phyloP scores from a whole-genome alignment of 805 yeast species.

The Saccharomycopsis babjevae region DNA sequence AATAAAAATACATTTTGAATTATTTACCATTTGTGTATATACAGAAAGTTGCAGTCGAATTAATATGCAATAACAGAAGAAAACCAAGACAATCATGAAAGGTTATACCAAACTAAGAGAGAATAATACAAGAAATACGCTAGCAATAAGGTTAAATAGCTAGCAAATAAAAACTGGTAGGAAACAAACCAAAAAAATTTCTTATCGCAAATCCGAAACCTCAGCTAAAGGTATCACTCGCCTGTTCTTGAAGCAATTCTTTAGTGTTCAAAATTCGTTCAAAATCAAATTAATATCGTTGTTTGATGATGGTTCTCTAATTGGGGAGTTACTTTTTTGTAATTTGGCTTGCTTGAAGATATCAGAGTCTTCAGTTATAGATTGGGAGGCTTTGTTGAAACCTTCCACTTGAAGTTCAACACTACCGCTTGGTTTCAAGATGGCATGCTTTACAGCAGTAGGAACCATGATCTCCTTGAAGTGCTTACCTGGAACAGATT shows the following conservation, averaged over 20 bases:
- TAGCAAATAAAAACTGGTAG: no score
- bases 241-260: not conserved
- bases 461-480: conserved; percentile 36
- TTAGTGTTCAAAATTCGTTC: not conserved
- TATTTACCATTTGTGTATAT: not conserved
- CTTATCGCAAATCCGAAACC: no score
- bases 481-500: conserved; percentile 30
- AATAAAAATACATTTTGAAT: not conserved
- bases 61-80: not conserved
- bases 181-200: no score
- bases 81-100: not conserved
- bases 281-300: not conserved
- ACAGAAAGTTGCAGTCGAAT: not conserved
- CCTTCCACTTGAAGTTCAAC: conserved; percentile 21
- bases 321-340: not conserved
- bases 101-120: not conserved
- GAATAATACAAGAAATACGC: not conserved
- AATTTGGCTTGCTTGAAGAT: not conserved
- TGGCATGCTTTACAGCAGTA: conserved; percentile 30
- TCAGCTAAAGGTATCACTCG: no score
- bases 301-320: not conserved
- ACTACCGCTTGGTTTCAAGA: conserved; percentile 30
- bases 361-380: conserved; percentile 3
- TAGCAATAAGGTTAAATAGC: no score
- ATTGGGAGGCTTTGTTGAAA: not conserved